Evolutionary conservation across 768 basidiomycete genomes (phyloP), one percentile per base, ranked within the genome.

Genomic region (Termitomyces sp.): DNA sequence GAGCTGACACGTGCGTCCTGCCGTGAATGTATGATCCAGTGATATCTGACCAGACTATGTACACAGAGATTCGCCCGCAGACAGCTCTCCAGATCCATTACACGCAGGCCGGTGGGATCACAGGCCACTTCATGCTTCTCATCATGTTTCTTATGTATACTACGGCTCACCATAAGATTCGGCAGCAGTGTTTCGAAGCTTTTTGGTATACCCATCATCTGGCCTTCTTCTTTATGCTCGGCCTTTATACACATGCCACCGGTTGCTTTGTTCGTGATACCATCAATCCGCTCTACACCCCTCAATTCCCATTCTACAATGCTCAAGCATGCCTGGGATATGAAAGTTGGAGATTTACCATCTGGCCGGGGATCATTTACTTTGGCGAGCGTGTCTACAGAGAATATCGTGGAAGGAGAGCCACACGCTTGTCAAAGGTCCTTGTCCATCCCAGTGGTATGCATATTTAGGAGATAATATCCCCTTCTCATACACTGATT

Each of bases 171-270:
- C 78, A 83, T 65, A 93, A 89, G 71, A 85, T 98, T 59, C 88
- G 94, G 61, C 70, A 80, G 57, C 90, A 93, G 70, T 90, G 85
- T 74, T 97, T 95, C 71, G 94, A 98, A 70, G 91, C 83, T 1
- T 98, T 98, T 77, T 96, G 93, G 93, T 96, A 94, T 70, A 94
- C 93, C 34, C 94, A 96, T 61, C 94, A 95, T 62, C 82, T 94
- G 40, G 91, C 90, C 11, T 92, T 94, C 78, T 91, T 94, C 75
- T 94, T 95, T 75, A 90, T 95, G 84, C 75, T 95, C 58, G 90
- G 83, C 32, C 81, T 97, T 45, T 96, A 89, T 71, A 80, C 89
- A 21, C 93, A 95, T 68, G 93, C 93, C 9, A 88, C 88, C 53
- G 93, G 94, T 5, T 98, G 94, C 71, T 98, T 98, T 71, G 94